Evolutionary conservation across 2,329 filamentous ascomycete genomes (phyloP).

Genomic region (Thermomyces lanuginosus): DNA sequence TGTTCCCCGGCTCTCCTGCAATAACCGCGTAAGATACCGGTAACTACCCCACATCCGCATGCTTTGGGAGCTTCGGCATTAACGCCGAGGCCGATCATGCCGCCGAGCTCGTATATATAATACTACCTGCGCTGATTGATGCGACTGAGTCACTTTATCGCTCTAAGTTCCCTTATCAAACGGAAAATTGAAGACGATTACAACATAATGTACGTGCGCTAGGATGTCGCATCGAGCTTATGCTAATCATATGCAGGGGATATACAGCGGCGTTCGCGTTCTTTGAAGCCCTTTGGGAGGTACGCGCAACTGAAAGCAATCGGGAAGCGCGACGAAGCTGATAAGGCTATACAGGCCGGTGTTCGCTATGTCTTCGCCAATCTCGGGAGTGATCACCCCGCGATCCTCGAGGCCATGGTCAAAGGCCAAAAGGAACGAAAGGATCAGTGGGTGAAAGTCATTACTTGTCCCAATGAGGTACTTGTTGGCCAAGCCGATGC

Average conservation of each 20-base stretch:
- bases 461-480: slow-evolving; percentile 69
- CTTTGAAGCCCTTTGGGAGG: slow-evolving; percentile 65
- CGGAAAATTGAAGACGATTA: background rate
- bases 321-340: slow-evolving; percentile 1
- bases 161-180: background rate
- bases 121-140: background rate
- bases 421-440: slow-evolving; percentile 53
- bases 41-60: too few relatives aligned
- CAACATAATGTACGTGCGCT: background rate
- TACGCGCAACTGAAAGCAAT: slow-evolving; percentile 25
- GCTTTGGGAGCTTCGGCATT: background rate
- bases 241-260: slow-evolving; percentile 10
- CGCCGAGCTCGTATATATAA: background rate
- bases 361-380: slow-evolving; percentile 38
- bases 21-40: too few relatives aligned
- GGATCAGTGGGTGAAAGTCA: slow-evolving; percentile 51
- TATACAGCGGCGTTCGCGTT: slow-evolving; percentile 67
- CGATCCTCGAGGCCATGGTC: slow-evolving; percentile 65
- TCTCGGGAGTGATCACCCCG: slow-evolving; percentile 46
- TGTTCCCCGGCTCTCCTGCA: too few relatives aligned
- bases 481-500: slow-evolving; percentile 4
- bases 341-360: slow-evolving; percentile 23
- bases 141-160: too few relatives aligned
- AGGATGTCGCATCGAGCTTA: background rate
- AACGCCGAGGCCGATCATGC: background rate